Percentiles rank a stretch among this genome's conserved stretches.
phyloP scores from a whole-genome alignment of 2,329 filamentous ascomycete genomes.

The Verticillium klebahnii region DNA sequence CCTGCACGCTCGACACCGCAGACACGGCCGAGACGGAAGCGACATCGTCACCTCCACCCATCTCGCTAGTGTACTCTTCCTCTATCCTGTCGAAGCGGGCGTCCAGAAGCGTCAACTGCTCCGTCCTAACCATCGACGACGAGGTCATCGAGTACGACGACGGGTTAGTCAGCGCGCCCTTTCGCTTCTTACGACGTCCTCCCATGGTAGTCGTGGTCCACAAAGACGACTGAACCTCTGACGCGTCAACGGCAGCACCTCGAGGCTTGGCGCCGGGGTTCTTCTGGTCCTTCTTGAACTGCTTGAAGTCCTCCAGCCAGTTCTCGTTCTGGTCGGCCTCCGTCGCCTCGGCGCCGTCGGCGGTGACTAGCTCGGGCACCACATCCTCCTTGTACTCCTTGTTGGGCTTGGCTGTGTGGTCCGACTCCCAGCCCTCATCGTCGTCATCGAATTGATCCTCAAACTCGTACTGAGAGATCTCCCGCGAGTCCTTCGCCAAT shows the following conservation, averaged over 20 bases:
- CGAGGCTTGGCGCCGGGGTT: slow-evolving; percentile 22
- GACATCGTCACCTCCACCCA: slow-evolving; percentile 42
- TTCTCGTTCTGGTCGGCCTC: slow-evolving; percentile 66
- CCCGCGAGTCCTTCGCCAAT: slow-evolving; percentile 63
- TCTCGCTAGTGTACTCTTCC: slow-evolving; percentile 60
- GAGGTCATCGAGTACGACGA: slow-evolving; percentile 91
- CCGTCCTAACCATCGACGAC: slow-evolving; percentile 80
- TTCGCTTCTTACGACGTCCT: slow-evolving; percentile 86
- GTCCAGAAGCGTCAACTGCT: slow-evolving; percentile 80
- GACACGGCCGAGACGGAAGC: slow-evolving; percentile 58
- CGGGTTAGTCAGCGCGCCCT: slow-evolving; percentile 83
- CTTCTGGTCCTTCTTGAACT: slow-evolving; percentile 83
- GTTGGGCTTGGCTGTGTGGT: slow-evolving; percentile 78
- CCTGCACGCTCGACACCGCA: slow-evolving; percentile 61
- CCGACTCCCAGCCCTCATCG: slow-evolving; percentile 91
- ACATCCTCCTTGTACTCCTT: slow-evolving; percentile 49
- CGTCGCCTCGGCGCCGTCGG: slow-evolving; percentile 36
- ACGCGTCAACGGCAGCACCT: slow-evolving; percentile 40
- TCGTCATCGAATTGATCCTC: slow-evolving; percentile 59
- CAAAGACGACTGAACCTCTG: slow-evolving; percentile 64
- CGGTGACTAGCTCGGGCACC: slow-evolving; percentile 43
- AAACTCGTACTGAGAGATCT: slow-evolving; percentile 77
- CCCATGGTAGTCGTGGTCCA: slow-evolving; percentile 75
- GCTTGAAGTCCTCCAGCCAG: slow-evolving; percentile 90
- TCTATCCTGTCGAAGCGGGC: slow-evolving; percentile 89